These are phyloP conservation scores for Thelonectria blattea DNA, from an alignment of 2,329 filamentous ascomycete species.

Conservation along the genomic window DNA sequence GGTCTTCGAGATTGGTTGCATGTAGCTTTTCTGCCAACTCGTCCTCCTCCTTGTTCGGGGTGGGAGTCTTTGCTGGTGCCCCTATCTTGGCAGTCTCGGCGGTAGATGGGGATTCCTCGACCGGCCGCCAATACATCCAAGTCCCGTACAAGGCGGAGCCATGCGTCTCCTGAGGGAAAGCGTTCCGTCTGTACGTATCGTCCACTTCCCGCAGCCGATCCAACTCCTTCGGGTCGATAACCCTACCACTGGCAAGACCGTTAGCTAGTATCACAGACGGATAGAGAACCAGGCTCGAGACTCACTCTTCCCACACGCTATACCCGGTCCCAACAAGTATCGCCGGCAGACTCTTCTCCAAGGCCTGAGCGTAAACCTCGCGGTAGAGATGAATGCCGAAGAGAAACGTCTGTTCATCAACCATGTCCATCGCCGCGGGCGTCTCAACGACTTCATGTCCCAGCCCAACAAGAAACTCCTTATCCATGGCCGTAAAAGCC, in stretches of 20 bases:
- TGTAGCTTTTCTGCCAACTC: slow-evolving; percentile 26
- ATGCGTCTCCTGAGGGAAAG: slow-evolving; percentile 33
- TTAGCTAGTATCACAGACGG: slow-evolving; percentile 1
- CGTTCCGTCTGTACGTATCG: slow-evolving; percentile 21
- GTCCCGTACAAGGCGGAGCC: slow-evolving; percentile 36
- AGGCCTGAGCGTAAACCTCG: slow-evolving; percentile 57
- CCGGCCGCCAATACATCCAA: slow-evolving; percentile 36
- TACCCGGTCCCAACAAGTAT: slow-evolving; percentile 64
- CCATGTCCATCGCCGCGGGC: slow-evolving; percentile 58
- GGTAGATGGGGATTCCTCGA: background rate
- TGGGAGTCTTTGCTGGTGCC: too few relatives aligned
- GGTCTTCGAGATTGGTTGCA: slow-evolving; percentile 22
- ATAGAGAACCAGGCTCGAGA: background rate
- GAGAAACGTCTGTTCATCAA: slow-evolving; percentile 58
- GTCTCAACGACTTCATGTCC: slow-evolving; percentile 59
- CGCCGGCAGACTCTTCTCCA: slow-evolving; percentile 54
- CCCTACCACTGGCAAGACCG: background rate
- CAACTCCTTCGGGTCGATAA: slow-evolving; percentile 24
- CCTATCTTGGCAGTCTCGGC: too few relatives aligned
- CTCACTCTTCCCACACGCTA: slow-evolving; percentile 58
- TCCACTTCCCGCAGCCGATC: slow-evolving; percentile 35
- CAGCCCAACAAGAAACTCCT: slow-evolving; percentile 58
- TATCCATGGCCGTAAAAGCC: slow-evolving; percentile 55
- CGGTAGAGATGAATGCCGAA: slow-evolving; percentile 68
- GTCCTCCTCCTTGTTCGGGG: slow-evolving; percentile 2